phyloP scores from a whole-genome alignment of 345 rosid species.

The Orychophragmus violaceus region DNA sequence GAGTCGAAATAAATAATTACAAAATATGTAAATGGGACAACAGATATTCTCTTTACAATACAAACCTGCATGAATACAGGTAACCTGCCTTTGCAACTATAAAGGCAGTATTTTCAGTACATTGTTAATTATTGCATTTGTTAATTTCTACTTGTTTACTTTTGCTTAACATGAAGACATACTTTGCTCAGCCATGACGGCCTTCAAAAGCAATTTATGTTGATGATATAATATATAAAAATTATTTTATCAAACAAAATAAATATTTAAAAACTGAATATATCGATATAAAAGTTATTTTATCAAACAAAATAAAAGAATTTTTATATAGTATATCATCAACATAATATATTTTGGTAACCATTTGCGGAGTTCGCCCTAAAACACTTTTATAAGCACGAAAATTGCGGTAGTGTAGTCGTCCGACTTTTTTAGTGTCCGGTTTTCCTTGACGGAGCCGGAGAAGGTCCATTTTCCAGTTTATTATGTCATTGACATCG shows the following conservation, averaged over 20 bases:
- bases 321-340: too few relatives aligned
- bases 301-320: too few relatives aligned
- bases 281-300: too few relatives aligned
- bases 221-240: not conserved
- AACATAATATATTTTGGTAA: too few relatives aligned
- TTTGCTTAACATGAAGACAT: slow-evolving; percentile 25
- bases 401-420: too few relatives aligned
- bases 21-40: slow-evolving; percentile 14
- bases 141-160: slow-evolving; percentile 11
- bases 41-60: slow-evolving; percentile 27
- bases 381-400: too few relatives aligned
- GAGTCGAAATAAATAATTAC: not conserved
- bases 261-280: not conserved
- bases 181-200: slow-evolving; percentile 28
- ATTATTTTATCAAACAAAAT: not conserved
- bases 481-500: too few relatives aligned
- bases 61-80: slow-evolving; percentile 27
- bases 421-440: too few relatives aligned
- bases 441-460: too few relatives aligned
- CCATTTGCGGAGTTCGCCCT: too few relatives aligned
- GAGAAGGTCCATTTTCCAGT: too few relatives aligned
- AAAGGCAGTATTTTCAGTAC: slow-evolving; percentile 2
- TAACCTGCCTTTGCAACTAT: slow-evolving; percentile 26
- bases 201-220: not conserved
- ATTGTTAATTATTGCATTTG: not conserved